A percentile compares a stretch with the other conserved stretches of the same genome.
These are phyloP conservation scores for Ceratocystis huliohia DNA, from an alignment of 2,329 filamentous ascomycete species.

Conservation along the genomic window DNA sequence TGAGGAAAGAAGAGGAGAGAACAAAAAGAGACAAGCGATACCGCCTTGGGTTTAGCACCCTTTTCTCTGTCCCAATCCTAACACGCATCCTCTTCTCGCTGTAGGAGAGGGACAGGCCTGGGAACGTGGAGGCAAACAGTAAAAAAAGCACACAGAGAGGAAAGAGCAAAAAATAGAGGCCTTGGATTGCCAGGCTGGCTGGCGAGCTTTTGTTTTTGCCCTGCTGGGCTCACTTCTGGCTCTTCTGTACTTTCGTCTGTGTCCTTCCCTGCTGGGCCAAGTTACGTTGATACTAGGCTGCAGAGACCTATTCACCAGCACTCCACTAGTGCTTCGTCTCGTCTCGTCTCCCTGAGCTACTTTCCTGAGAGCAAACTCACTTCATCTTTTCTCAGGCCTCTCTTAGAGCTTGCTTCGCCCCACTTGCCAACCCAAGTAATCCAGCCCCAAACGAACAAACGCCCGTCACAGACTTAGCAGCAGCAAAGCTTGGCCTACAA, in stretches of 20 bases:
- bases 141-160: neutral
- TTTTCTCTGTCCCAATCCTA: neutral
- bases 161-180: neutral
- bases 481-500: too few species aligned
- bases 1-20: neutral
- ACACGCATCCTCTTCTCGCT: neutral
- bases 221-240: too few species aligned
- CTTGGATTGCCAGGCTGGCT: neutral
- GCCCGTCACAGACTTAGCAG: neutral
- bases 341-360: neutral
- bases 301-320: too few species aligned
- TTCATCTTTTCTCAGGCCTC: neutral
- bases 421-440: neutral
- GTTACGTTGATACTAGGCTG: too few species aligned
- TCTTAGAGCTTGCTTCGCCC: neutral
- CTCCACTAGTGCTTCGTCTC: too few species aligned
- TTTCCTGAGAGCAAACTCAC: neutral
- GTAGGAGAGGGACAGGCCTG: neutral
- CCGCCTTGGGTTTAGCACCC: neutral
- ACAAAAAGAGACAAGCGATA: neutral
- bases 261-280: too few species aligned
- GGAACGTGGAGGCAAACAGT: neutral
- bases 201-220: too few species aligned
- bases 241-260: too few species aligned
- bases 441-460: neutral